A percentile compares a stretch with the other conserved stretches of the same genome.
Conservation (phyloP, 345 rosid species). For the Rhodamnia rubescens region DNA sequence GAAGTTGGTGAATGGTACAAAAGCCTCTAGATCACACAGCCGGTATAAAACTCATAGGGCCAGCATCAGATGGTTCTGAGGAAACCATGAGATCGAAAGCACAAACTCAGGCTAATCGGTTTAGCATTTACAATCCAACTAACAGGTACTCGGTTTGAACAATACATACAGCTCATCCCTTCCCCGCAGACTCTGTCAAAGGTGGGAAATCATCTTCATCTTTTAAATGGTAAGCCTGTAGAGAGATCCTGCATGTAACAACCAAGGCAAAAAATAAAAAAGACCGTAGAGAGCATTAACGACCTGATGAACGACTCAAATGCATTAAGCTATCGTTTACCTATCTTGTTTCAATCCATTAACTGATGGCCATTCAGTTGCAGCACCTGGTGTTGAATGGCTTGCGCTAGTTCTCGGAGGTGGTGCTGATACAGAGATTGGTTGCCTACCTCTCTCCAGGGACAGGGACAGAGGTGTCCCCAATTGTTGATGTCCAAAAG, state of each 20-base stretch:
- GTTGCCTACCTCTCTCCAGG: conserved; percentile 17
- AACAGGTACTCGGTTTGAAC: background rate
- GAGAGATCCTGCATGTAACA: conserved; percentile 32
- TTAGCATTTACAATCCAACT: background rate
- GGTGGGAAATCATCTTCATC: conserved; percentile 86
- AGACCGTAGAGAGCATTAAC: background rate
- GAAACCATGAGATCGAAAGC: background rate
- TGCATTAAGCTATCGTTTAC: conserved; percentile 14
- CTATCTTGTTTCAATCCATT: conserved; percentile 31
- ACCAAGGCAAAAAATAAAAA: background rate
- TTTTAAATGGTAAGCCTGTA: conserved; percentile 54
- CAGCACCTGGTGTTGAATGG: conserved; percentile 8
- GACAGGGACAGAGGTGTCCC: background rate
- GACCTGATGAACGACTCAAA: background rate
- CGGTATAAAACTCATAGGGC: background rate
- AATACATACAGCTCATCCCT: background rate
- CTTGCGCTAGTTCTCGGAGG: conserved; percentile 8
- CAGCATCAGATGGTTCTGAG: background rate
- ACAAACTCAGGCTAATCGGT: background rate
- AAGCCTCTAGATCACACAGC: background rate
- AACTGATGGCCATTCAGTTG: conserved; percentile 6
- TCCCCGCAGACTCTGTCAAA: conserved; percentile 29
- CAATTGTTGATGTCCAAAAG: conserved; percentile 19
- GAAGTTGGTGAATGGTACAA: background rate
- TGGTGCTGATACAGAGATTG: conserved; percentile 7